Percentiles rank a stretch among this genome's conserved stretches.
phyloP scores from a whole-genome alignment of 371 early-diverging fungal species.

The Sporodiniella umbellata region DNA sequence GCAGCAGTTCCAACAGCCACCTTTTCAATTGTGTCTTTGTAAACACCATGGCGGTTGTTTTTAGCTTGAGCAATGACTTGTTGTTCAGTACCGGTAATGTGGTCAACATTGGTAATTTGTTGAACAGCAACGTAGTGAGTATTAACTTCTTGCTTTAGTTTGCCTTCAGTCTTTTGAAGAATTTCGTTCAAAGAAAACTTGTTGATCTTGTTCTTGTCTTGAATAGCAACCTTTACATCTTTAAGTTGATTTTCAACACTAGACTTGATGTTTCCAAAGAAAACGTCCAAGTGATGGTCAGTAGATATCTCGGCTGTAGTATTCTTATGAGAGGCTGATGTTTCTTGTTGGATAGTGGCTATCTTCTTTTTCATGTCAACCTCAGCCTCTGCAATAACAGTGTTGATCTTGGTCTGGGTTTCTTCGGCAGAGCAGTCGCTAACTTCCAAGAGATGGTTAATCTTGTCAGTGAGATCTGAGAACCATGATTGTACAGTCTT shows the following conservation, averaged over 20 bases:
- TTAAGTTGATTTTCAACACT: constrained; percentile 24
- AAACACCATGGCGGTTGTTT: constrained; percentile 8
- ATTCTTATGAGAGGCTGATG: background rate
- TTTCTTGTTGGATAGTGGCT: constrained; percentile 13
- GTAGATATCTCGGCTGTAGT: constrained; percentile 7
- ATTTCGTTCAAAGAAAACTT: constrained; percentile 16
- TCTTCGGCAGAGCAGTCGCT: constrained; percentile 19
- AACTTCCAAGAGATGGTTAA: constrained; percentile 14
- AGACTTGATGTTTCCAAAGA: constrained; percentile 27
- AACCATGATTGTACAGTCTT: constrained; percentile 23
- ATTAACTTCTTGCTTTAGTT: constrained; percentile 14
- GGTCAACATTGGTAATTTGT: constrained; percentile 13
- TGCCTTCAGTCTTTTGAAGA: constrained; percentile 9
- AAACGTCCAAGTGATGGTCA: constrained; percentile 26
- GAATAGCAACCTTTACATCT: constrained; percentile 18
- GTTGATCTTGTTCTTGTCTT: constrained; percentile 16
- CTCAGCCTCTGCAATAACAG: constrained; percentile 24
- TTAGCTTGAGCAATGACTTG: constrained; percentile 1
- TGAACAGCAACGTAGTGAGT: constrained; percentile 19
- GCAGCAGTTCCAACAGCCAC: constrained; percentile 21
- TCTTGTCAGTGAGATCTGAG: constrained; percentile 4
- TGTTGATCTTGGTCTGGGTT: constrained; percentile 15
- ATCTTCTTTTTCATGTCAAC: constrained; percentile 20
- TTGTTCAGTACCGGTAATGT: constrained; percentile 13
- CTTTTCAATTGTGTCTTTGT: constrained; percentile 24